Evolutionary conservation across 805 yeast species (phyloP), one percentile per base, ranked within the genome.

Genomic region (Zygotorulaspora danielsina): DNA sequence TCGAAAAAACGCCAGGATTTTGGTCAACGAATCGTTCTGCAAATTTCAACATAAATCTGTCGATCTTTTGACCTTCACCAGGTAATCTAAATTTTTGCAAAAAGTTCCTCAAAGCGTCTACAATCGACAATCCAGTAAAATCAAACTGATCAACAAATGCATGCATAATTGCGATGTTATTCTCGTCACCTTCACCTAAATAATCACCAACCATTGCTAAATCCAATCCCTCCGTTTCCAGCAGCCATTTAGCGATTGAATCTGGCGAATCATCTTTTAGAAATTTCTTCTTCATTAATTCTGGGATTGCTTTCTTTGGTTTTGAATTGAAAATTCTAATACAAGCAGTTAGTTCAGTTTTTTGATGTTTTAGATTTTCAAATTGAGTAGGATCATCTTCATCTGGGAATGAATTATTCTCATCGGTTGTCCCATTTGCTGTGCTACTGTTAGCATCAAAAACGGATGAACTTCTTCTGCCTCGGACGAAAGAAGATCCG

Each of bases 1-100:
- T 85, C 0, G 95, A 79, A 62, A 90, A 90, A 0, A 81, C 72
- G n/a, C 70, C 70, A 7, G 96, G 96, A 57, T 93, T 93, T 45
- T 90, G 96, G 48, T 84, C 79, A 16, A 81, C 80, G 57, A 81
- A 93, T 50, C 95, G 73, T 63, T 87, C 95, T 4, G 98, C 98
- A 69, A 94, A 94, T 57, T 93, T 90, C 59, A 93, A 75, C 96
- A 94, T 86, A 58, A 81, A 87, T 52, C 99, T 75, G 69, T 93
- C 98, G 58, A 93, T 90, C 57, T 93, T 90, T 66, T 93, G 99
- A 4, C 96, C 89, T 65, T 93, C 99, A 36, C 99, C 99, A 2
- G 99, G 98, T 44, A 93, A 72, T 60, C 98, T 73, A 66, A 93
- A 94, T 34, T 78, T 73, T 57, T 94, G 98, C 43, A 93, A 71